phyloP scores from a whole-genome alignment of 108 stramenopile species.

The Pseudonitzschia pungens region DNA sequence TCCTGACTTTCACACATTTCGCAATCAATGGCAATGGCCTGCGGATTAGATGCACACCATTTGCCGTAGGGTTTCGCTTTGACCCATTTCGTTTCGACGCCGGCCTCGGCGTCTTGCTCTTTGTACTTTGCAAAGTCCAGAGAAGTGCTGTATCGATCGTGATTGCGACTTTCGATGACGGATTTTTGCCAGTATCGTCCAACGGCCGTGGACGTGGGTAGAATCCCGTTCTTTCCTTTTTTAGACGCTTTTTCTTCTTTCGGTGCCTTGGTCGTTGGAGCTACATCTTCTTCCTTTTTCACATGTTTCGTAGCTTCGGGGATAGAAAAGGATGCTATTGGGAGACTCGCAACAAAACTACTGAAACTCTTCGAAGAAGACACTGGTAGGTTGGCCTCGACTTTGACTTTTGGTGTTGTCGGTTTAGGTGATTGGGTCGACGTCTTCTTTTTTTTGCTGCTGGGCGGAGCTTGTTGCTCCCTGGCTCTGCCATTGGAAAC shows the following conservation, averaged over 20 bases:
- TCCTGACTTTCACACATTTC: constrained; percentile 97
- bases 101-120: constrained; percentile 36
- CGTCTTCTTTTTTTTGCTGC: constrained; percentile 11
- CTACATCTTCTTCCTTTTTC: constrained; percentile 10
- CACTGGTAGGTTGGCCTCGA: constrained; percentile 12
- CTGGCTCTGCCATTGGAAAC: constrained; percentile 34
- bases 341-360: constrained; percentile 51
- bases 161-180: constrained; percentile 52
- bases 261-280: not conserved
- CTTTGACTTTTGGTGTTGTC: constrained; percentile 10
- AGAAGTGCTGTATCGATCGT: constrained; percentile 48
- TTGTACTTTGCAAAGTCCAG: constrained; percentile 60
- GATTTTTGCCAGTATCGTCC: constrained; percentile 68
- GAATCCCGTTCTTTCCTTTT: constrained; percentile 20
- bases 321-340: constrained; percentile 74
- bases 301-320: constrained; percentile 21
- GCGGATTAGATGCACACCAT: constrained; percentile 79
- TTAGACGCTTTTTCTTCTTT: not conserved
- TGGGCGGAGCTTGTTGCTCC: constrained; percentile 12
- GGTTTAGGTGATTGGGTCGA: not conserved
- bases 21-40: constrained; percentile 95
- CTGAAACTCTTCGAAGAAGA: constrained; percentile 35
- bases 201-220: constrained; percentile 61
- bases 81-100: constrained; percentile 58
- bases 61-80: constrained; percentile 70